These are phyloP conservation scores for Ziziphus jujuba DNA, from an alignment of 306 rosid genomes.

Conservation along the genomic window DNA sequence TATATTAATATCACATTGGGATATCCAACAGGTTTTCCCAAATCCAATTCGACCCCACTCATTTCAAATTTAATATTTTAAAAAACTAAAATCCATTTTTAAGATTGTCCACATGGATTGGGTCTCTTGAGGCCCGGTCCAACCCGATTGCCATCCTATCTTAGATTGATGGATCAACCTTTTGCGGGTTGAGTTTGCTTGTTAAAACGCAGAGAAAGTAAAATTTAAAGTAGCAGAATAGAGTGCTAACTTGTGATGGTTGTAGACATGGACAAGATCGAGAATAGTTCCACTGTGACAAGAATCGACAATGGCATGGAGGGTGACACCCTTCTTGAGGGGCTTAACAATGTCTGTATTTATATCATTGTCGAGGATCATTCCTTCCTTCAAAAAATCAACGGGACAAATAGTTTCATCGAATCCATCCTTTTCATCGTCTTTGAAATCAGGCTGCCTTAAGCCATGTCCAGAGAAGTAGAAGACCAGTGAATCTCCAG, in stretches of 20 bases:
- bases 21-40: no score
- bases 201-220: no score
- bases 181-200: no score
- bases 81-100: no score
- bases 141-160: no score
- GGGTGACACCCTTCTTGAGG: slow-evolving; percentile 58
- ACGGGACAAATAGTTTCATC: slow-evolving; percentile 75
- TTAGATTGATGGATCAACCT: no score
- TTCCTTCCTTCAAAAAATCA: slow-evolving; percentile 63
- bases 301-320: slow-evolving; percentile 82
- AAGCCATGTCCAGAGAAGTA: slow-evolving; percentile 89
- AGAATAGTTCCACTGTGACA: slow-evolving; percentile 88
- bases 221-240: not conserved
- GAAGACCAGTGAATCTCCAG: slow-evolving; percentile 73
- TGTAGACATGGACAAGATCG: slow-evolving; percentile 54
- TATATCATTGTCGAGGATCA: slow-evolving; percentile 60
- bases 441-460: slow-evolving; percentile 57
- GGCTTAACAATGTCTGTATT: slow-evolving; percentile 70
- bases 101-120: no score
- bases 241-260: slow-evolving; percentile 32
- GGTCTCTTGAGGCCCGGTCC: no score
- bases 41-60: no score
- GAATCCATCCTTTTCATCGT: slow-evolving; percentile 66
- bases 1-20: no score
- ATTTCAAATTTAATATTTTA: no score